Evolutionary conservation across 805 yeast genomes (phyloP), one percentile per base, ranked within the genome.

Genomic region (Scheffersomyces spartinae): DNA sequence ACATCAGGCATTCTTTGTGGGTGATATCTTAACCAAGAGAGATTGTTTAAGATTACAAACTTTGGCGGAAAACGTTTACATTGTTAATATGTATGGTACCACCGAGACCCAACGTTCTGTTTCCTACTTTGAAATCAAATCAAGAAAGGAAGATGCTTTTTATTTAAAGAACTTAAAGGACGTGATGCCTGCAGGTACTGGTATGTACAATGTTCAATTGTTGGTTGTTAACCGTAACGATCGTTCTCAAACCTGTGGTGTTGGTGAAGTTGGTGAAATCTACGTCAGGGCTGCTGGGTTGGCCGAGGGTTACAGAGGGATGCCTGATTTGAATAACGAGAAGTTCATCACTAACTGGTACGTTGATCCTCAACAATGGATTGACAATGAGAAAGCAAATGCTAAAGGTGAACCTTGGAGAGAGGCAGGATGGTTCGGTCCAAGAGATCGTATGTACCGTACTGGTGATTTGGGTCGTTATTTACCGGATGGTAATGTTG

Each of bases 41-140:
- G 99, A 93, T 54, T 91, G 98, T 56, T 60, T 83, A 38, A 71
- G 96, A 45, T 65, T 91, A 40, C 99, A 91, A 52, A 73, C 91
- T 1, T 66, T 91, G 42, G 97, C 97, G 9, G 75, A 75, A 48
- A 88, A 91, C 44, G 93, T 83, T 28, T 62, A 55, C 47, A 88
- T 91, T 45, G 93, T 91, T 39, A 91, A 91, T 57, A 91, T 91
- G 99, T 91, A 91, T 52, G 99, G 99, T 45, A 91, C 99, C 20
- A 91, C 99, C 7, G 99, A 91, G 55, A 91, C 99, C 9, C 99
- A 93, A 63, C 73, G 99, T 48, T 91, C 99, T 2, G 99, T 91
- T 14, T 86, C 97, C 0, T 91, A 71, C 55, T 93, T 72, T 56
- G 93, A 84, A 49, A 88, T 93, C 34, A 74, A 82, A 21, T 72